phyloP scores from a whole-genome alignment of 139 green algal genomes.

The Chlamydomonas sphaeroides region DNA sequence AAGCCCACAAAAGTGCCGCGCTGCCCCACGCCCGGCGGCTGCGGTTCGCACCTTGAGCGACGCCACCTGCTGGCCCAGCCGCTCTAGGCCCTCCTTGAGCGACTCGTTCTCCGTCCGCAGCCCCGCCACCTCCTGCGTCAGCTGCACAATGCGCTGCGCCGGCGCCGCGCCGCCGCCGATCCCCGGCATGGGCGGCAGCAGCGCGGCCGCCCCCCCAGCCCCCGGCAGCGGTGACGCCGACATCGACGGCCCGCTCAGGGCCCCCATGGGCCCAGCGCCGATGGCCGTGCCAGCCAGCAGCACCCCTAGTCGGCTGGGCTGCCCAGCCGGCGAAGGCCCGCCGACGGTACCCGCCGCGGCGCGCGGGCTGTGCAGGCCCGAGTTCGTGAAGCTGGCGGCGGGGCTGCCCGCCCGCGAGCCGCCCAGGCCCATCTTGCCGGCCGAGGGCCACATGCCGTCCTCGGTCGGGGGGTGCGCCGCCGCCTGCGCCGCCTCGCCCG shows the following conservation, averaged over 20 bases:
- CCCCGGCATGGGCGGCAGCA: background rate
- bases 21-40: no score
- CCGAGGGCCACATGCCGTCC: background rate
- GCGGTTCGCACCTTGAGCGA: background rate
- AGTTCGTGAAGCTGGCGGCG: background rate
- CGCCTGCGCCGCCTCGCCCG: background rate
- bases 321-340: no score
- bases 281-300: background rate
- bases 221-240: no score
- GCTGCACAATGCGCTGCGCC: background rate
- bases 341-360: no score
- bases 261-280: no score
- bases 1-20: no score
- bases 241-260: no score
- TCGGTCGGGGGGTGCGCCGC: background rate
- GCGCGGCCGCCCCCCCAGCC: background rate
- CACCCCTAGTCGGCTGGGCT: background rate
- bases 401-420: background rate
- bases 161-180: background rate
- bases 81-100: constrained; percentile 14
- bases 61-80: constrained; percentile 3
- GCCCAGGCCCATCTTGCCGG: background rate
- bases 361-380: no score
- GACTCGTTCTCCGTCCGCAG: constrained; percentile 14
- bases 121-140: constrained; percentile 18